Evolutionary conservation across 2,329 filamentous ascomycete genomes (phyloP).

Genomic region (Dothideomycetidae sp.): DNA sequence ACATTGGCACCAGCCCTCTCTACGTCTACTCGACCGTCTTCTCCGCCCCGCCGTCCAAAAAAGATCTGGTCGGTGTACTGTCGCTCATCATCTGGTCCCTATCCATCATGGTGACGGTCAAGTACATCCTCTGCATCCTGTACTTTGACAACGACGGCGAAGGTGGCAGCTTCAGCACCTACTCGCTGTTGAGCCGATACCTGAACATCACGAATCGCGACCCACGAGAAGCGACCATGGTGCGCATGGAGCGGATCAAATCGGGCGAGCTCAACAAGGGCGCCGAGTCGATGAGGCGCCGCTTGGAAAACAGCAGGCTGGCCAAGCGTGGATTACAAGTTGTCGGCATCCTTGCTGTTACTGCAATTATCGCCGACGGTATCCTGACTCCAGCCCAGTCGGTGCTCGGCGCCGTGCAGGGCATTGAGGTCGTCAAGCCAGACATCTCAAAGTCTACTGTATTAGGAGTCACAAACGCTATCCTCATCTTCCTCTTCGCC

Average conservation of each 20-base stretch:
- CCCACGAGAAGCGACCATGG: conserved; percentile 39
- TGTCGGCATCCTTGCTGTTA: conserved; percentile 51
- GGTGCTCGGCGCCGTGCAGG: conserved; percentile 55
- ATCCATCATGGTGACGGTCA: conserved; percentile 54
- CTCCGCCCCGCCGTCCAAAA: conserved; percentile 35
- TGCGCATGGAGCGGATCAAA: conserved; percentile 45
- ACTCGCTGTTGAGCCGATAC: conserved; percentile 48
- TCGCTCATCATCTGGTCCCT: conserved; percentile 58
- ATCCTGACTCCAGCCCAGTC: conserved; percentile 57
- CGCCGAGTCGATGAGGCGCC: conserved; percentile 39
- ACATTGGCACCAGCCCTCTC: conserved; percentile 53
- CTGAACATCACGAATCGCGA: conserved; percentile 47
- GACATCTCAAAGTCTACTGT: conserved; percentile 43
- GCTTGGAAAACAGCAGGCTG: conserved; percentile 42
- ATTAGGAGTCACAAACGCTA: conserved; percentile 49
- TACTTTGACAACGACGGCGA: conserved; percentile 56
- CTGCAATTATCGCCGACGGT: conserved; percentile 53
- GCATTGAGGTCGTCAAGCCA: conserved; percentile 42
- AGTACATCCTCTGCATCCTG: conserved; percentile 53
- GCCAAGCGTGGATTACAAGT: conserved; percentile 42
- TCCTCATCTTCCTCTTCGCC: conserved; percentile 48
- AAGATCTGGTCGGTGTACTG: conserved; percentile 49
- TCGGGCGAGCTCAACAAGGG: conserved; percentile 42
- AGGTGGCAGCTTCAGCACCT: conserved; percentile 54
- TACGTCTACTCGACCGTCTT: conserved; percentile 61